phyloP scores from a whole-genome alignment of 2,329 filamentous ascomycete species.

The Botrytis pseudocinerea region DNA sequence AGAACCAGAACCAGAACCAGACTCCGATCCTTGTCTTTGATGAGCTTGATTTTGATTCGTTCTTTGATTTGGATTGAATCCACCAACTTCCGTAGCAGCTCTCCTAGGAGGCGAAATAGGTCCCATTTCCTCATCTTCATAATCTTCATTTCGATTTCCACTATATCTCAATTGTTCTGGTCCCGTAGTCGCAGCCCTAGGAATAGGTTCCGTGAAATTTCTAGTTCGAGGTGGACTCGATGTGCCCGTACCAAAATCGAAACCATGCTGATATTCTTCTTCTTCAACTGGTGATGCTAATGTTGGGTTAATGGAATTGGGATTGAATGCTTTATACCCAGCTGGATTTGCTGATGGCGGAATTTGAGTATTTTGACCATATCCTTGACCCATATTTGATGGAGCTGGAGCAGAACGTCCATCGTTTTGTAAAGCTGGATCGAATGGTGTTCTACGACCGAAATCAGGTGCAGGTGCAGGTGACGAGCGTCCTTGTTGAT shows the following conservation, averaged over 20 bases:
- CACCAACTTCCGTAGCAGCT: conserved; percentile 12
- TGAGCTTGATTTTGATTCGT: background rate
- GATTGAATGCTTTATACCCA: conserved; percentile 1
- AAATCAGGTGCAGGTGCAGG: background rate
- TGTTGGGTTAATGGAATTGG: background rate
- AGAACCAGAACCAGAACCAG: background rate
- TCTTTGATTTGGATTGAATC: background rate
- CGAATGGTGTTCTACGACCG: conserved; percentile 13
- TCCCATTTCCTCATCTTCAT: conserved; percentile 14
- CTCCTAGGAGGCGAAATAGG: conserved; percentile 3
- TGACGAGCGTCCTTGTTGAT: conserved; percentile 1
- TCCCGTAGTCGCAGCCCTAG: conserved; percentile 10
- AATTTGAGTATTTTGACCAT: background rate
- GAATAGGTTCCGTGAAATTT: conserved; percentile 8
- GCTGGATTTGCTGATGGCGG: background rate
- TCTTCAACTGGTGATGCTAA: background rate
- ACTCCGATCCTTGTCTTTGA: background rate
- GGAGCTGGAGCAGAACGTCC: background rate
- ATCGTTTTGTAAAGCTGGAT: conserved; percentile 10
- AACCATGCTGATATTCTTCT: background rate
- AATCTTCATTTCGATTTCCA: background rate
- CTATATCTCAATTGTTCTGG: background rate
- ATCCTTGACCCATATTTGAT: background rate
- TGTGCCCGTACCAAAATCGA: background rate
- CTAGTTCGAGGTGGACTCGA: background rate